These are phyloP conservation scores for Ustilago trichophora DNA, from an alignment of 1,284 basidiomycete species.

Conservation along the genomic window DNA sequence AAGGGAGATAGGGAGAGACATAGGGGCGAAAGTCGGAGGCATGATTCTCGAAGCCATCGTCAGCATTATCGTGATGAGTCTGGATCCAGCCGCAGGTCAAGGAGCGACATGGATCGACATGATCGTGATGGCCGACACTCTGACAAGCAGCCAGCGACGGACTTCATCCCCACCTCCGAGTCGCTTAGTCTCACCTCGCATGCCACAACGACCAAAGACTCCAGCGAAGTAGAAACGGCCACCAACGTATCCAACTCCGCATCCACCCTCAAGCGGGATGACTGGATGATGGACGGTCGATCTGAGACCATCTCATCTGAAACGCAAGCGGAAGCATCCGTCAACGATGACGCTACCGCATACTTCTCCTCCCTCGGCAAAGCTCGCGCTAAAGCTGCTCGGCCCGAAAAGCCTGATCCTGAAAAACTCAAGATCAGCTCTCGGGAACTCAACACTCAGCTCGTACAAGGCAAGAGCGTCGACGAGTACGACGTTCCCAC, in stretches of 20 bases:
- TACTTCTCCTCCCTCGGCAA: slow-evolving; percentile 80
- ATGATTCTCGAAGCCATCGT: slow-evolving; percentile 1
- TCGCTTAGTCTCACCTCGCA: slow-evolving; percentile 77
- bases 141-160: slow-evolving; percentile 72
- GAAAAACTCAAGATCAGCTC: slow-evolving; percentile 73
- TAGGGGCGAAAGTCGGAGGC: neutral
- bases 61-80: slow-evolving; percentile 71
- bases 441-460: slow-evolving; percentile 82
- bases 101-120: slow-evolving; percentile 73
- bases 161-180: slow-evolving; percentile 80
- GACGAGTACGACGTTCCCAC: slow-evolving; percentile 71
- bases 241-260: slow-evolving; percentile 67
- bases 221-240: slow-evolving; percentile 68
- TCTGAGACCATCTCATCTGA: too few species aligned
- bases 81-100: slow-evolving; percentile 71
- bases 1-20: slow-evolving; percentile 7
- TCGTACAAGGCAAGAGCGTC: slow-evolving; percentile 73
- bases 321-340: slow-evolving; percentile 40
- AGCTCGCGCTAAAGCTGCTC: slow-evolving; percentile 71
- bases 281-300: slow-evolving; percentile 81
- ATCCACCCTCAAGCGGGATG: slow-evolving; percentile 75
- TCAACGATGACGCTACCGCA: slow-evolving; percentile 1
- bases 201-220: too few species aligned
- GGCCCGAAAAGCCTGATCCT: slow-evolving; percentile 74
- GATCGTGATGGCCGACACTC: slow-evolving; percentile 60